These are phyloP conservation scores for Alternaria infectoria DNA, from an alignment of 2,329 filamentous ascomycete genomes.

Conservation along the genomic window DNA sequence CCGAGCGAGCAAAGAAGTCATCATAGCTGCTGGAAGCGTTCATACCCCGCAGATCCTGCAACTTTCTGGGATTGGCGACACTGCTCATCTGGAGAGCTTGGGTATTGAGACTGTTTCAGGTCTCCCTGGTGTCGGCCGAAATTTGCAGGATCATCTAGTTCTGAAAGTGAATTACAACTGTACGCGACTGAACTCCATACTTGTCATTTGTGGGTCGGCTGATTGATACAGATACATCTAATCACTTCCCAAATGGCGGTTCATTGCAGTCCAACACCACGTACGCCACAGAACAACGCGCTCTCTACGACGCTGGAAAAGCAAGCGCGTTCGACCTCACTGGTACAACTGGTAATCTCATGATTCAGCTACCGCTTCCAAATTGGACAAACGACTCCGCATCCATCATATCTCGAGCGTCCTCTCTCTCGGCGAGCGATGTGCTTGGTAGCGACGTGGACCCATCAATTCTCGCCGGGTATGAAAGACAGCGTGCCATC, in stretches of 20 bases:
- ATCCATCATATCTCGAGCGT: conserved; percentile 21
- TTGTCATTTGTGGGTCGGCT: not conserved
- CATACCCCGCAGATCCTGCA: conserved; percentile 68
- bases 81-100: conserved; percentile 8
- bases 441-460: not conserved
- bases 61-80: conserved; percentile 63
- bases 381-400: conserved; percentile 14
- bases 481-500: conserved; percentile 32
- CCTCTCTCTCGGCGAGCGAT: not conserved
- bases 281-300: conserved; percentile 35
- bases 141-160: conserved; percentile 35
- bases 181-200: not conserved
- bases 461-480: conserved; percentile 22
- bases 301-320: conserved; percentile 29
- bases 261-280: conserved; percentile 30
- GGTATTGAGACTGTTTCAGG: conserved; percentile 23
- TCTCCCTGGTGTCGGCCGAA: conserved; percentile 36
- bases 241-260: conserved; percentile 23
- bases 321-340: conserved; percentile 39
- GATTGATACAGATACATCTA: conserved; percentile 11
- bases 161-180: conserved; percentile 30
- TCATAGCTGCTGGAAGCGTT: conserved; percentile 64
- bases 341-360: conserved; percentile 21
- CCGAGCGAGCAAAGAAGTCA: conserved; percentile 54
- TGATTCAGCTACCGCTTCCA: conserved; percentile 21